Percentiles rank a stretch among this genome's conserved stretches.
Evolutionary conservation across 2,329 filamentous ascomycete genomes (phyloP).

Genomic region (Diaporthe capsici): DNA sequence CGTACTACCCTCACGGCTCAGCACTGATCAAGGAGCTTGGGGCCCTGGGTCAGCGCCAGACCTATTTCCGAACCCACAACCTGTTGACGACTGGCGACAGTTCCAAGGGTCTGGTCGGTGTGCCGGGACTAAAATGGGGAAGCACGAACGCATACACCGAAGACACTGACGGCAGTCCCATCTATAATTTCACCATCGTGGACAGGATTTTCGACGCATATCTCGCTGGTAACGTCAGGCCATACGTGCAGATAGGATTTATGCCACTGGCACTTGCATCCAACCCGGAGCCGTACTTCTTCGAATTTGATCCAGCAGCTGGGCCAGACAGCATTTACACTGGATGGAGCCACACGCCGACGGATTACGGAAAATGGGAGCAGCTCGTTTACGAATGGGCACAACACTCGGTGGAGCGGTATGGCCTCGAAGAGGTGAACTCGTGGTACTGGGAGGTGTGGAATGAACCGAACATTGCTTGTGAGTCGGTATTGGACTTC

Average conservation of each 20-base stretch:
- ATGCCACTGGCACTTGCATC: constrained; percentile 30
- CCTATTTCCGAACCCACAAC: constrained; percentile 32
- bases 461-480: constrained; percentile 35
- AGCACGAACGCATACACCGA: constrained; percentile 34
- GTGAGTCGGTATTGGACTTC: background rate
- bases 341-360: constrained; percentile 24
- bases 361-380: constrained; percentile 24
- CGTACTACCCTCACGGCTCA: constrained; percentile 18
- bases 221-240: constrained; percentile 29
- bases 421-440: constrained; percentile 23
- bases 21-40: constrained; percentile 31
- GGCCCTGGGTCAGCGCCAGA: constrained; percentile 12
- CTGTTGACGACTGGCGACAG: constrained; percentile 31
- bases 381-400: constrained; percentile 21
- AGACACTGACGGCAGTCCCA: constrained; percentile 3
- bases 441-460: constrained; percentile 34
- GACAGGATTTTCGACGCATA: constrained; percentile 31
- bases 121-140: constrained; percentile 29
- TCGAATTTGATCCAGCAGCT: constrained; percentile 27
- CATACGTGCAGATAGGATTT: constrained; percentile 23
- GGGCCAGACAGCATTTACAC: constrained; percentile 33
- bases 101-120: constrained; percentile 28
- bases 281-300: constrained; percentile 27
- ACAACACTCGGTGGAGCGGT: constrained; percentile 18
- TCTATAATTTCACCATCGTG: constrained; percentile 34